Base-by-base conservation (phyloP, 805 yeast genomes). In the Yamadazyma olivae region DNA sequence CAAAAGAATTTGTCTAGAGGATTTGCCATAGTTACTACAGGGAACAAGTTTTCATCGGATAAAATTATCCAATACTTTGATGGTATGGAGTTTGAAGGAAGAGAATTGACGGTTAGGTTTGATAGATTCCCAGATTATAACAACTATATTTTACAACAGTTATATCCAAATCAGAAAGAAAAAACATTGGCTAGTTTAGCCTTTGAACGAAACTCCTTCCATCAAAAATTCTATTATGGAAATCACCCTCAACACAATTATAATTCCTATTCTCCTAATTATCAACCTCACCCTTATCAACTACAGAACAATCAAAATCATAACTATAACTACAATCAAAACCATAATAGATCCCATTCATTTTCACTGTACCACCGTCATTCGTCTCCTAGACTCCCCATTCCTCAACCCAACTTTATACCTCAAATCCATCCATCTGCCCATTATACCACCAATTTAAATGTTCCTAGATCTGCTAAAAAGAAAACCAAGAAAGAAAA, bases 11-110 rank as follows among this genome's bases (percentile, higher is more conserved):
- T 28, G 21, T 38, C 43, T 17, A 71, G 78, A 47, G 88, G 89
- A 2, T 81, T 77, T 61, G 88, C 87, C 1, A 71, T 81, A 32
- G 84, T 78, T 1, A 65, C 72, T 3, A 79, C 77, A 17, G 64
- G 64, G 1, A 54, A 66, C 25, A 66, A 61, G 21, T 63, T 56
- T 6, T 75, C 74, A 23, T 75, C 83, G 3, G 59, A 60, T 3
- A 59, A 60, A 27, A 66, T 79, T 12, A 79, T 81, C 29, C 57
- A 62, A 17, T 38, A 52, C 27, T 75, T 80, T 46, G 74, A 81
- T 49, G 75, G 75, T 9, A 48, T 52, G 2, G 62, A 53, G n/a
- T 82, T 79, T 48, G 74, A 76, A 49, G 85, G 86, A 0, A 59
- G 89, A 26, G 58, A 64, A 5, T 56, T 81, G 20, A 77, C 81